Conservation (phyloP, 2,329 filamentous ascomycete species). For the Fusarium penzigii region DNA sequence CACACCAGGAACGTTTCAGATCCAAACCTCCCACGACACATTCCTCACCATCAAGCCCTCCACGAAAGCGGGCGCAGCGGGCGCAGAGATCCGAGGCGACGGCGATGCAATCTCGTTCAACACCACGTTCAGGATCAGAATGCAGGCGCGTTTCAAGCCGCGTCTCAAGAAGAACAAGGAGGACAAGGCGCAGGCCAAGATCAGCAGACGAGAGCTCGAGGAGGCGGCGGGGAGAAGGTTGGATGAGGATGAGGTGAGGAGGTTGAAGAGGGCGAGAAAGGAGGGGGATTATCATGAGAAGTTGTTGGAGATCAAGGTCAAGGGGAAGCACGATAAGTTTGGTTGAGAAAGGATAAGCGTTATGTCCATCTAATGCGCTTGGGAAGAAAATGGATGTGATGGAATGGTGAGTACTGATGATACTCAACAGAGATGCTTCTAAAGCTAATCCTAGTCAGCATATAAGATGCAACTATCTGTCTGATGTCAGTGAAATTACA, state of each 20-base stretch:
- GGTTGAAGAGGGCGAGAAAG: conserved; percentile 76
- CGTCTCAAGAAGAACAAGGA: conserved; percentile 76
- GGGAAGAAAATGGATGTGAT: not conserved
- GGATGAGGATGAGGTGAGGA: conserved; percentile 83
- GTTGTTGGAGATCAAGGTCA: conserved; percentile 83
- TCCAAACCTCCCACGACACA: conserved; percentile 72
- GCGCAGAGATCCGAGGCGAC: conserved; percentile 74
- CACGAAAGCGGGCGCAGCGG: conserved; percentile 43
- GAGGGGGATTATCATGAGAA: conserved; percentile 91
- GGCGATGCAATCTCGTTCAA: conserved; percentile 65
- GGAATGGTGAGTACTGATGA: not conserved
- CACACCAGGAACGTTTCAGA: conserved; percentile 69
- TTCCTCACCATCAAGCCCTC: conserved; percentile 66
- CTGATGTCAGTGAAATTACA: conserved; percentile 2
- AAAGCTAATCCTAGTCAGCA: too few relatives aligned
- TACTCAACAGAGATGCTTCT: too few relatives aligned
- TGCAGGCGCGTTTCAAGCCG: conserved; percentile 96
- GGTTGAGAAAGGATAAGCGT: conserved; percentile 24
- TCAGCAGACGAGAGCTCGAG: conserved; percentile 83
- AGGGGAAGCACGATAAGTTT: conserved; percentile 90
- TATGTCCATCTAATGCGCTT: not conserved
- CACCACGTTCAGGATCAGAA: conserved; percentile 78
- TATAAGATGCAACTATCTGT: not conserved
- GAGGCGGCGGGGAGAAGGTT: conserved; percentile 73
- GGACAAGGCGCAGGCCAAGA: conserved; percentile 80